Evolutionary conservation across 1,284 basidiomycete species (phyloP).

Genomic region (Cryptococcus sp.): DNA sequence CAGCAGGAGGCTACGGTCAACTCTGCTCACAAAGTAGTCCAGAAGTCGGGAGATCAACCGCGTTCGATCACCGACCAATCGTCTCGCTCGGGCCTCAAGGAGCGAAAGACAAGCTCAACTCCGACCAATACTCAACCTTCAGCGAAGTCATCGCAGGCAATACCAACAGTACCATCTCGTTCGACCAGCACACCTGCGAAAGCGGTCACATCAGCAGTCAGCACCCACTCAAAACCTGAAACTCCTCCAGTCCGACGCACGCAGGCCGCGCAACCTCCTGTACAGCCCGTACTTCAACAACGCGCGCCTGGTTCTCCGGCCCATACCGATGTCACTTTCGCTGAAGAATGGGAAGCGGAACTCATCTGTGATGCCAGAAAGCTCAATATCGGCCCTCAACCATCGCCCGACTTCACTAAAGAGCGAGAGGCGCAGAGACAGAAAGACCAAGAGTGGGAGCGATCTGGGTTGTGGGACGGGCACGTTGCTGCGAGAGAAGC

Average conservation of each 20-base stretch:
- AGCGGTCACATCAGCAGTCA: neutral
- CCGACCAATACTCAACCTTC: neutral
- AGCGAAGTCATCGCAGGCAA: neutral
- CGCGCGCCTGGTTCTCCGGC: conserved; percentile 8
- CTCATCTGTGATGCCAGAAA: conserved; percentile 12
- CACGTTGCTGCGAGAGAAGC: conserved; percentile 22
- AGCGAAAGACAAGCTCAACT: too few species aligned
- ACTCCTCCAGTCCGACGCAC: too few species aligned
- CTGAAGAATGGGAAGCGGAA: conserved; percentile 20
- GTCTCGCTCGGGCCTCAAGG: neutral
- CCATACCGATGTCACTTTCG: conserved; percentile 8
- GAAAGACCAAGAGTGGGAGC: conserved; percentile 32
- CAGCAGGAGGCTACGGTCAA: neutral
- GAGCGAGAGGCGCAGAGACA: conserved; percentile 12
- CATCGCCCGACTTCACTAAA: neutral
- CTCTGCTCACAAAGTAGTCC: neutral
- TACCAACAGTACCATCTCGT: neutral
- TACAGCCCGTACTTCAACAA: neutral
- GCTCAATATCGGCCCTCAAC: conserved; percentile 3
- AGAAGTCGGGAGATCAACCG: neutral
- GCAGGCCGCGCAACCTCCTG: neutral
- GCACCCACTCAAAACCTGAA: too few species aligned
- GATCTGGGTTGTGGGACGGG: conserved; percentile 28
- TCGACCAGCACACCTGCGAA: neutral
- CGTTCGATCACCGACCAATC: neutral